These are phyloP conservation scores for Tolypocladium pustulatum DNA, from an alignment of 2,329 filamentous ascomycete species.

Conservation along the genomic window DNA sequence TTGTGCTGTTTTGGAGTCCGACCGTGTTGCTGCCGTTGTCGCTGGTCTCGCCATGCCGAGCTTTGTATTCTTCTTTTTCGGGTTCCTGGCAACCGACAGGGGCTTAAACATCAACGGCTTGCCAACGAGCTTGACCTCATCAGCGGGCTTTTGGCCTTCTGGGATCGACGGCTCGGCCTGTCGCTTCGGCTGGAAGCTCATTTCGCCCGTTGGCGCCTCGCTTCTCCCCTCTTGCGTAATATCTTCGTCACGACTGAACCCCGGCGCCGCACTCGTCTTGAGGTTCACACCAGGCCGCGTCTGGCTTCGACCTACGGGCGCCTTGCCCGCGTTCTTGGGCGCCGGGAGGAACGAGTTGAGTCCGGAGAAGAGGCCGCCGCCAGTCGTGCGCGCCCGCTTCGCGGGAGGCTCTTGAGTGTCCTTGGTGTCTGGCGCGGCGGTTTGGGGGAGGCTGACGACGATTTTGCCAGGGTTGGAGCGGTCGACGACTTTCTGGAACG, in stretches of 20 bases:
- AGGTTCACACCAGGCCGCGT: constrained; percentile 44
- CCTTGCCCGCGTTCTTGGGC: constrained; percentile 52
- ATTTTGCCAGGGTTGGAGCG: constrained; percentile 76
- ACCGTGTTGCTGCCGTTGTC: constrained; percentile 1
- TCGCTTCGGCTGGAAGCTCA: constrained; percentile 30
- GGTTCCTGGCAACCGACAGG: constrained; percentile 69
- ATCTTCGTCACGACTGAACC: constrained; percentile 55
- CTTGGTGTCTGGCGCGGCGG: constrained; percentile 25
- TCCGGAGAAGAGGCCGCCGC: constrained; percentile 57
- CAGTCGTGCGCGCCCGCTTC: constrained; percentile 54
- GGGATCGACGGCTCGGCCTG: constrained; percentile 38
- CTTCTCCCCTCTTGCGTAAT: constrained; percentile 9
- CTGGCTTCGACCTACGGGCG: constrained; percentile 17
- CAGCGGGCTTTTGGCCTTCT: constrained; percentile 45
- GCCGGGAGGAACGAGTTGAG: constrained; percentile 83
- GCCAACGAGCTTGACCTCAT: constrained; percentile 58
- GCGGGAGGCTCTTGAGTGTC: constrained; percentile 41
- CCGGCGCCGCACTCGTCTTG: constrained; percentile 75
- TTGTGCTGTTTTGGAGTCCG: not conserved
- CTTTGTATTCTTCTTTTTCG: constrained; percentile 50
- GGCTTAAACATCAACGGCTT: constrained; percentile 85
- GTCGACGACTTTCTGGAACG: constrained; percentile 73
- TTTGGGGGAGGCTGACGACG: constrained; percentile 63
- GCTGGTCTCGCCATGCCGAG: constrained; percentile 8
- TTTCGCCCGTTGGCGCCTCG: constrained; percentile 10